Conservation (phyloP, 441 rosid genomes). For the Biscutella auriculata region DNA sequence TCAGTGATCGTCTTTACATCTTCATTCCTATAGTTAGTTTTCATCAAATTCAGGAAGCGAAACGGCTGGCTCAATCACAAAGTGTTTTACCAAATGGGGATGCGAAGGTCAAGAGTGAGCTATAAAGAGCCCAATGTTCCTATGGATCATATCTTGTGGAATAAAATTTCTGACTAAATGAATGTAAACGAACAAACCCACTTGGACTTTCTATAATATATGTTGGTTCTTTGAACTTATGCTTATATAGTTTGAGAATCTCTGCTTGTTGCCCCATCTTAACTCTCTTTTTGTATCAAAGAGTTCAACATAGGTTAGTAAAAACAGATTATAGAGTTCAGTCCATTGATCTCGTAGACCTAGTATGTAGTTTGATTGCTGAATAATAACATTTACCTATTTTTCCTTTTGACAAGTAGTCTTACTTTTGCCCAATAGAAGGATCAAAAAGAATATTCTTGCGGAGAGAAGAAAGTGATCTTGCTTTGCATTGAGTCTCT, state of each 20-base stretch:
- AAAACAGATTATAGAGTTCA: no score
- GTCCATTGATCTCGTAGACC: no score
- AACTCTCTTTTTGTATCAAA: no score
- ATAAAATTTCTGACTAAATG: background rate
- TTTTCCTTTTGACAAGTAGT: no score
- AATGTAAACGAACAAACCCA: constrained; percentile 1
- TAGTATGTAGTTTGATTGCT: no score
- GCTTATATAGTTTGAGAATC: background rate
- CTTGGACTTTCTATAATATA: background rate
- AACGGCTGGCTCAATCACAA: constrained; percentile 62
- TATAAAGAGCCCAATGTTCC: constrained; percentile 10
- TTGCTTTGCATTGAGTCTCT: no score
- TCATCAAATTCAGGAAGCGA: constrained; percentile 45
- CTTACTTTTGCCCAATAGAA: no score
- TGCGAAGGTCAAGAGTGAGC: constrained; percentile 57
- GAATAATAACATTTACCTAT: no score
- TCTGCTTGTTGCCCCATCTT: background rate
- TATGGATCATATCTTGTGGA: background rate
- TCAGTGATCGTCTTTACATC: background rate
- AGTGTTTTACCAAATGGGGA: constrained; percentile 77
- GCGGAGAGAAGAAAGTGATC: no score
- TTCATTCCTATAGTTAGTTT: background rate
- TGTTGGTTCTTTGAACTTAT: background rate
- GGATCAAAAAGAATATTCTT: no score
- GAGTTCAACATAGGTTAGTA: no score